Conservation (phyloP, 2,329 filamentous ascomycete genomes). For the Aspergillus sp. region DNA sequence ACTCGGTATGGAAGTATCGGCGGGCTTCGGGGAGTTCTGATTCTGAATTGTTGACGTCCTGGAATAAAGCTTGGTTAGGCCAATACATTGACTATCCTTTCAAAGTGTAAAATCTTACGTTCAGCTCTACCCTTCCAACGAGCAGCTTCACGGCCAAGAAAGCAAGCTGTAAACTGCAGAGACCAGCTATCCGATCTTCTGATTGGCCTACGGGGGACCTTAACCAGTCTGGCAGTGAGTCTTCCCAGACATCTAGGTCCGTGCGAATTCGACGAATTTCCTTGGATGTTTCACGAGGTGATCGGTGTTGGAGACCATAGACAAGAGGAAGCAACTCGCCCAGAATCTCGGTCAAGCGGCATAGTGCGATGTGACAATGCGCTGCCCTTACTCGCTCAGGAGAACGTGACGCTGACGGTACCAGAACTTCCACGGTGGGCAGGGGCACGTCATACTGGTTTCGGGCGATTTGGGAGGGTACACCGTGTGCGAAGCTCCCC, state of each 20-base stretch:
- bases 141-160: conserved; percentile 50
- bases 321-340: conserved; percentile 48
- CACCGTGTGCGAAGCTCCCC: conserved; percentile 57
- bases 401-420: conserved; percentile 35
- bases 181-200: conserved; percentile 38
- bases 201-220: conserved; percentile 33
- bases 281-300: conserved; percentile 45
- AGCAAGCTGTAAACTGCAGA: conserved; percentile 46
- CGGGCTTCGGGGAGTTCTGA: conserved; percentile 49
- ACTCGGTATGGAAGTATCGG: conserved; percentile 49
- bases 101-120: conserved; percentile 31
- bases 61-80: conserved; percentile 7
- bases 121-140: conserved; percentile 47
- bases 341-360: conserved; percentile 49
- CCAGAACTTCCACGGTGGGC: conserved; percentile 46
- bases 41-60: conserved; percentile 45
- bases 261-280: conserved; percentile 47
- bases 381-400: conserved; percentile 47
- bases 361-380: conserved; percentile 54
- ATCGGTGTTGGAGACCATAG: conserved; percentile 45
- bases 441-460: conserved; percentile 58
- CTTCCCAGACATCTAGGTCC: conserved; percentile 47
- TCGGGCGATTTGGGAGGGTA: conserved; percentile 54
- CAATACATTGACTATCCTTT: not conserved
- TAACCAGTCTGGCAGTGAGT: conserved; percentile 46